Base-by-base conservation (phyloP, 1,284 basidiomycete genomes). In the Rhodotorula glutinis region DNA sequence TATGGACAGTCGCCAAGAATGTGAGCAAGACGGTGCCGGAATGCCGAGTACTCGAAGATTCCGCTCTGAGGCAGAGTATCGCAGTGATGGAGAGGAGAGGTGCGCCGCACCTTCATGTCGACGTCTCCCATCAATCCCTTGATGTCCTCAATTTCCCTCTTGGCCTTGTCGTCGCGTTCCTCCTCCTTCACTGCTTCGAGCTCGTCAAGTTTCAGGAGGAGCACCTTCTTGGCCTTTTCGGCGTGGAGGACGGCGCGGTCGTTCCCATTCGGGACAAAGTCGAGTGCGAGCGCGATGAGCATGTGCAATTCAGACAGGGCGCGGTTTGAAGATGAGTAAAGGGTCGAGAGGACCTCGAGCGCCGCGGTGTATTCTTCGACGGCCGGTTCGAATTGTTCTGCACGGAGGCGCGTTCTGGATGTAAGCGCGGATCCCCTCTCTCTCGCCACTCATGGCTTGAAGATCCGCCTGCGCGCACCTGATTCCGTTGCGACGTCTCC, bases 261-360 rank as follows among this genome's bases (percentile, higher is more conserved):
- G 25, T 62, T 67, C 17, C 66, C 60, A 25, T 67, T 61, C 19
- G 74, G 74, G 13, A 75, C 54, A 47, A 75, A 70, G 57, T 76
- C 75, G 60, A 72, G 67, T 4, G 75, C 71, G 47, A 76, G 70
- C 13, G 75, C 75, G 64, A 73, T 72, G 59, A 76, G 66, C 71
- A 75, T 73, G 65, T 76, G 74, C 14, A 71, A 68, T 55, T 75
- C 72, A 5, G 73, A 71, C 16, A 76, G 65, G 7, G 62, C 38
- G 41, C 75, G 73, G 66, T 75, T 70, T 53, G 67, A 70, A 0
- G 70, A 65, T 1, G 54, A 56, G 21, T 73, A 64, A 41, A 74
- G 27, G 19, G 51, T 19, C 7, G 55, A 46, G 41, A 75, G 68
- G 60, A 70, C 29, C 3, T 59, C 47, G 47, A 75, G 67, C 1